These are phyloP conservation scores for Cryomyces minteri DNA, from an alignment of 495 filamentous ascomycete species.

Conservation along the genomic window DNA sequence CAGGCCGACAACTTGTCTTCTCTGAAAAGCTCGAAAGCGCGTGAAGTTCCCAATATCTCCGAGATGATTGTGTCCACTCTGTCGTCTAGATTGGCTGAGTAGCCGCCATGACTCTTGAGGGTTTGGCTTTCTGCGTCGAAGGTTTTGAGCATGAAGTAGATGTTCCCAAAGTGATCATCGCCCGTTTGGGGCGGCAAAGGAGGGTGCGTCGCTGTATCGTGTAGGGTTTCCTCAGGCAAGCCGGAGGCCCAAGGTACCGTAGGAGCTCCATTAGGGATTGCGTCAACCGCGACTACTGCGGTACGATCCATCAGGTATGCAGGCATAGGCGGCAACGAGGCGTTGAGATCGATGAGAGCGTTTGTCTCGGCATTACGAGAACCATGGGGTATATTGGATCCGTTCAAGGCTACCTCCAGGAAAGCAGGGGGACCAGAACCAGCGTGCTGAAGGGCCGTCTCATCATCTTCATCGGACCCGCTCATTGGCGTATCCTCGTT, in stretches of 20 bases:
- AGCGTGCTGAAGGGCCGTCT: too few relatives aligned
- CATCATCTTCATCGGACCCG: neutral
- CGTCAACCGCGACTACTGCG: neutral
- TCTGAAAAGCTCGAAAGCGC: neutral
- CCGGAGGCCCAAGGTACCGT: neutral
- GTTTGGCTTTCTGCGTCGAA: constrained; percentile 11
- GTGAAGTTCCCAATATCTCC: neutral
- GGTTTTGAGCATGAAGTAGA: constrained; percentile 18
- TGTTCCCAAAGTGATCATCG: constrained; percentile 1
- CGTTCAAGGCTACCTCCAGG: neutral
- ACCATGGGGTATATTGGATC: neutral
- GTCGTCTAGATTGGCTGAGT: neutral
- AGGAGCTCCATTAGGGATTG: neutral
- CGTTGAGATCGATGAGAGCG: too few relatives aligned
- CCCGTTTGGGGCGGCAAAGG: neutral
- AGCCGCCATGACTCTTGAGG: constrained; percentile 1
- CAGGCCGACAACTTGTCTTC: neutral
- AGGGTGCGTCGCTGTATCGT: too few relatives aligned
- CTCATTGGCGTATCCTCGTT: neutral
- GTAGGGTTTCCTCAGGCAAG: too few relatives aligned
- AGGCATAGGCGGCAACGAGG: neutral
- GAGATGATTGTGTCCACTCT: neutral
- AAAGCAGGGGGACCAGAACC: too few relatives aligned
- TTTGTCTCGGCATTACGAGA: too few relatives aligned
- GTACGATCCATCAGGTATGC: neutral